Base-by-base conservation (phyloP, 768 basidiomycete species). In the Amanita pseudoporphyria region DNA sequence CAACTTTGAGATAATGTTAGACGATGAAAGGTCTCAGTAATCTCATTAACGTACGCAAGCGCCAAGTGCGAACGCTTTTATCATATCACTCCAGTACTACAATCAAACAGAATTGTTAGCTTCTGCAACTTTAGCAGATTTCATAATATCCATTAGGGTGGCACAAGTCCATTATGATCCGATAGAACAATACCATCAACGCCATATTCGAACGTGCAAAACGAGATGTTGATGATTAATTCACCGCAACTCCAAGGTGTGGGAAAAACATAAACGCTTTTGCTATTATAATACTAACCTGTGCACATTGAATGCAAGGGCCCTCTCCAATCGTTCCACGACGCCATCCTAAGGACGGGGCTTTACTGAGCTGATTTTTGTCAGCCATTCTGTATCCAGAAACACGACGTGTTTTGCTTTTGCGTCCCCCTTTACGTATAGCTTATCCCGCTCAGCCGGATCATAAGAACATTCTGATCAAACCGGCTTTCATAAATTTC, bases 51-150 rank as follows among this genome's bases (percentile, higher is more conserved):
- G 56, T 55, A 88, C 81, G 70, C 16, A 92, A 6, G 92, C 91
- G 35, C 92, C 90, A 0, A 94, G 71, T 1, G 89, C 89, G 21
- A 93, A 65, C 0, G 92, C 91, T 62, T 88, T 87, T 63, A 90
- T 72, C 39, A 92, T 77, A 54, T 95, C 92, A 38, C 79, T 77
- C 9, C 87, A 52, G 93, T 82, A 6, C 91, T 89, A 45, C 81
- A 90, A 59, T 84, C 82, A 57, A 85, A 89, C 3, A 93, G 67
- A 28, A 92, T 65, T 1, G 82, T 81, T 33, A 89, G 62, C 50
- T 75, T 75, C 68, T 44, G 66, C 68, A 51, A 87, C 67, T 49
- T 74, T 76, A 18, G 72, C 63, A 0, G 85, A 88, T 43, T 74
- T 70, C 66, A 76, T 79, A 56, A 91, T 83, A 39, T 66, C 68